Evolutionary conservation across 2,329 filamentous ascomycete genomes (phyloP).

Genomic region (Cladosporium halotolerans): DNA sequence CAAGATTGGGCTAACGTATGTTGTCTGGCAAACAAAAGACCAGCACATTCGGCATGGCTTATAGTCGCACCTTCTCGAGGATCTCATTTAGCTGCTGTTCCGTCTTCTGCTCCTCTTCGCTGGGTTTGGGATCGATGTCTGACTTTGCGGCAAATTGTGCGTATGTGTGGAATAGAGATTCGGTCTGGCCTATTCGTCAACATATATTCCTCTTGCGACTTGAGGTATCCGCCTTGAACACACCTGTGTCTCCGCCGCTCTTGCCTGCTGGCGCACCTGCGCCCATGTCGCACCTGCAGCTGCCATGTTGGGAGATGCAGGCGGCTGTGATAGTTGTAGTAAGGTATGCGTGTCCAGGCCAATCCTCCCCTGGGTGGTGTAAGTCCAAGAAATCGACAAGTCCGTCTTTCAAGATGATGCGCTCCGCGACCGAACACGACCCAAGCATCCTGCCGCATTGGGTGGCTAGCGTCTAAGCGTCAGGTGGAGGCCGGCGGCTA

Average conservation of each 20-base stretch:
- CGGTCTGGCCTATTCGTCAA: conserved; percentile 55
- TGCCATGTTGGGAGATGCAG: conserved; percentile 23
- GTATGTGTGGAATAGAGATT: conserved; percentile 75
- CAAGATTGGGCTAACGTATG: background rate
- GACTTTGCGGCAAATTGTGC: conserved; percentile 81
- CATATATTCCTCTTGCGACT: conserved; percentile 1
- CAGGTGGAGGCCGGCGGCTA: too few species aligned
- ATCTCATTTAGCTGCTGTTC: conserved; percentile 80
- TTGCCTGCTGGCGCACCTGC: conserved; percentile 86
- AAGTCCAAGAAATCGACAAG: background rate
- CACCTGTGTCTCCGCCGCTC: conserved; percentile 86
- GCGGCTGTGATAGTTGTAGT: conserved; percentile 36
- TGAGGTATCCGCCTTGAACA: conserved; percentile 10
- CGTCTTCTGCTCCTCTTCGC: conserved; percentile 73
- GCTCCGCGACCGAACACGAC: background rate
- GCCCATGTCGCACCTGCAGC: conserved; percentile 62
- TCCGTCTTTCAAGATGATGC: conserved; percentile 10
- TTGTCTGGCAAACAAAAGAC: conserved; percentile 10
- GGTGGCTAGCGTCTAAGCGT: background rate
- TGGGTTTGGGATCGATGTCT: conserved; percentile 74
- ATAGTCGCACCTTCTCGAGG: conserved; percentile 63
- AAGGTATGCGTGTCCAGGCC: background rate
- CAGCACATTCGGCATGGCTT: background rate
- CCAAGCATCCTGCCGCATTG: background rate
- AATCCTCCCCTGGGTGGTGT: background rate